phyloP scores from a whole-genome alignment of 352 stramenopile species.

The Phytophthora hybrid region DNA sequence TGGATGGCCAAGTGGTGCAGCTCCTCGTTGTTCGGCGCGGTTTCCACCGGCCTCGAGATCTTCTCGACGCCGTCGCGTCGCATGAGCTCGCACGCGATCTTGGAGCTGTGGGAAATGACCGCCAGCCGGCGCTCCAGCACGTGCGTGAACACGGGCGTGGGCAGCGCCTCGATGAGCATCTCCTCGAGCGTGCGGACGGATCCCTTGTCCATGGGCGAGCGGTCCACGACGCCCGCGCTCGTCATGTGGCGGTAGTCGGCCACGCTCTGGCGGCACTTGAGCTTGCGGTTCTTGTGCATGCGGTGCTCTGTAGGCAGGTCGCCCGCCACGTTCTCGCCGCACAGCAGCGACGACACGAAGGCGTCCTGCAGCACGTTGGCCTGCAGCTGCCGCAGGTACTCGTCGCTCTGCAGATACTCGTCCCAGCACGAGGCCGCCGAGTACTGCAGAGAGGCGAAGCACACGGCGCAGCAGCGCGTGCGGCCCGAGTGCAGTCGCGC shows the following conservation, averaged over 20 bases:
- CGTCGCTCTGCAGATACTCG: constrained; percentile 84
- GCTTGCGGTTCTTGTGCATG: constrained; percentile 88
- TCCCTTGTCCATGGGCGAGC: constrained; percentile 74
- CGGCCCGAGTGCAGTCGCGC: constrained; percentile 83
- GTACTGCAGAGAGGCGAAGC: constrained; percentile 82
- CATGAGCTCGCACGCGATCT: constrained; percentile 68
- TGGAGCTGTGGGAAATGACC: constrained; percentile 84
- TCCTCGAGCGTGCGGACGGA: constrained; percentile 83
- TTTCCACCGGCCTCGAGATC: constrained; percentile 44
- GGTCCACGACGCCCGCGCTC: constrained; percentile 81
- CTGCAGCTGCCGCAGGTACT: constrained; percentile 78
- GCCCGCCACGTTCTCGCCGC: constrained; percentile 69
- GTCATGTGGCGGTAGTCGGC: constrained; percentile 85
- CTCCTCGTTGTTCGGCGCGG: constrained; percentile 56
- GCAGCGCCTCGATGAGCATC: constrained; percentile 78
- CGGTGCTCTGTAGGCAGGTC: constrained; percentile 86
- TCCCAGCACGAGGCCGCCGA: constrained; percentile 76
- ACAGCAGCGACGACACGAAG: constrained; percentile 85
- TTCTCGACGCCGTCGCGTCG: constrained; percentile 57
- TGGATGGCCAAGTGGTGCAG: constrained; percentile 88
- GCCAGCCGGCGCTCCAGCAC: constrained; percentile 82
- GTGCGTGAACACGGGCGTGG: constrained; percentile 81
- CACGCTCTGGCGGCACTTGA: constrained; percentile 86
- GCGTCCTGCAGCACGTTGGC: constrained; percentile 78
- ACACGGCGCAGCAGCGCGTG: constrained; percentile 78